phyloP scores from a whole-genome alignment of 768 basidiomycete species.

The Grammothele lineata region DNA sequence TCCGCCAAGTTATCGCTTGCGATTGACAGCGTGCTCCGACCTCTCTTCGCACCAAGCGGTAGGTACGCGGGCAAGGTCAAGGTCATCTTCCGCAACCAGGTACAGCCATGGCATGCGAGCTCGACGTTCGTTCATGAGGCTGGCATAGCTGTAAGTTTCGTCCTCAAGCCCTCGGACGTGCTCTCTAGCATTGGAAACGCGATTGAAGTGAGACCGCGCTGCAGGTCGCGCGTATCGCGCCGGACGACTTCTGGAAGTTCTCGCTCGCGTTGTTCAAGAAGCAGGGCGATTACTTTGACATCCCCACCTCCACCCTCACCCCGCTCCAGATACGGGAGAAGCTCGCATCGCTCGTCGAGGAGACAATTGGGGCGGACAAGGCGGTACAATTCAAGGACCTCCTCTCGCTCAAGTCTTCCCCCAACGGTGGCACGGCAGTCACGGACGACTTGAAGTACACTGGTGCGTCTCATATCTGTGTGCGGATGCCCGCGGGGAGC shows the following conservation, averaged over 20 bases:
- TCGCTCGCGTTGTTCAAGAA: constrained; percentile 62
- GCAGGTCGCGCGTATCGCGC: constrained; percentile 65
- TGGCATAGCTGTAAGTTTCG: constrained; percentile 59
- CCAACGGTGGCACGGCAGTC: constrained; percentile 79
- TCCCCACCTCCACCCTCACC: constrained; percentile 61
- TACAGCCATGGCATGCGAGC: constrained; percentile 78
- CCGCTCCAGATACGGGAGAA: constrained; percentile 71
- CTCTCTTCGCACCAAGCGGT: constrained; percentile 52
- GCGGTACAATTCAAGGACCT: constrained; percentile 56
- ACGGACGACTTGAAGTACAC: constrained; percentile 87
- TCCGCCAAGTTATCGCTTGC: constrained; percentile 61
- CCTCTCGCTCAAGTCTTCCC: constrained; percentile 53
- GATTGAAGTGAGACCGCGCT: too few relatives aligned
- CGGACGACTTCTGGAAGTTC: constrained; percentile 79
- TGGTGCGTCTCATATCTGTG: constrained; percentile 44
- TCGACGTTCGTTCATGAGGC: constrained; percentile 81
- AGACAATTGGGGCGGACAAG: constrained; percentile 47
- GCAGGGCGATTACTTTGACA: constrained; percentile 79
- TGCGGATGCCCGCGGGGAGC: background rate
- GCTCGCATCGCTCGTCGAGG: constrained; percentile 55
- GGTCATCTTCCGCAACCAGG: constrained; percentile 63
- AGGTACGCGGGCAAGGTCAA: constrained; percentile 72
- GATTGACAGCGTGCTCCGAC: constrained; percentile 58
- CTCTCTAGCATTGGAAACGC: too few relatives aligned
- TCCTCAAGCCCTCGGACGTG: background rate